Evolutionary conservation across 208 protist species (phyloP).

Genomic region (Porcisia deanei): DNA sequence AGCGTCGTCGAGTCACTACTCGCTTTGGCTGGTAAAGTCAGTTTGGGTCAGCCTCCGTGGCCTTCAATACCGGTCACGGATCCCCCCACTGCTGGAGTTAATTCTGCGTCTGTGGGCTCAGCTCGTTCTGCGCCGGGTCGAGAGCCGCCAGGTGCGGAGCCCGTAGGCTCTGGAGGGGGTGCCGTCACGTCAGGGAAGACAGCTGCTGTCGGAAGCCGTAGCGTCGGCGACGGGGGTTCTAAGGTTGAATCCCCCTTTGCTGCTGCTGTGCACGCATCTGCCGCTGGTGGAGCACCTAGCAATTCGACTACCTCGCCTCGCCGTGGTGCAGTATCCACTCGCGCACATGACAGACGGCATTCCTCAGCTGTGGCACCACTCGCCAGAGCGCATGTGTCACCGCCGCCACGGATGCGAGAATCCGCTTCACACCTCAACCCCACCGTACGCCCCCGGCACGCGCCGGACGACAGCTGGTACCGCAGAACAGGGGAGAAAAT

Average conservation of each 20-base stretch:
- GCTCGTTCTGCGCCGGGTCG: neutral
- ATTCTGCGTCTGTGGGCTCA: neutral
- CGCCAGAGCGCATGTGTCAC: neutral
- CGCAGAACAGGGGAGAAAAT: constrained; percentile 58
- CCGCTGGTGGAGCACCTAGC: constrained; percentile 2
- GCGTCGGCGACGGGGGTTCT: neutral
- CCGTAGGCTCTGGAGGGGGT: neutral
- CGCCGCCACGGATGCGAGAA: constrained; percentile 1
- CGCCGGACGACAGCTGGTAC: constrained; percentile 45
- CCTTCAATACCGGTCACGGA: constrained; percentile 1
- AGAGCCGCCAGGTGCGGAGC: neutral
- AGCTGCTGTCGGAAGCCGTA: neutral
- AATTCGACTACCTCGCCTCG: constrained; percentile 3
- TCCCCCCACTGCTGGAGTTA: neutral
- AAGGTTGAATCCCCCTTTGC: neutral
- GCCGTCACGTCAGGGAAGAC: neutral
- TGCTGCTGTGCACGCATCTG: neutral
- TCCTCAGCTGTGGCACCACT: neutral
- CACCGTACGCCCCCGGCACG: neutral
- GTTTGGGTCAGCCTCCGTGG: constrained; percentile 25
- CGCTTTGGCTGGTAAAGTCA: constrained; percentile 22
- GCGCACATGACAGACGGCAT: constrained; percentile 11
- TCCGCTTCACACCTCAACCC: constrained; percentile 12
- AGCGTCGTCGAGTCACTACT: constrained; percentile 35
- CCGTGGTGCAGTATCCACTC: constrained; percentile 14